A percentile compares a stretch with the other conserved stretches of the same genome.
These are phyloP conservation scores for Penicillium olsonii DNA, from an alignment of 2,329 filamentous ascomycete genomes.

Conservation along the genomic window DNA sequence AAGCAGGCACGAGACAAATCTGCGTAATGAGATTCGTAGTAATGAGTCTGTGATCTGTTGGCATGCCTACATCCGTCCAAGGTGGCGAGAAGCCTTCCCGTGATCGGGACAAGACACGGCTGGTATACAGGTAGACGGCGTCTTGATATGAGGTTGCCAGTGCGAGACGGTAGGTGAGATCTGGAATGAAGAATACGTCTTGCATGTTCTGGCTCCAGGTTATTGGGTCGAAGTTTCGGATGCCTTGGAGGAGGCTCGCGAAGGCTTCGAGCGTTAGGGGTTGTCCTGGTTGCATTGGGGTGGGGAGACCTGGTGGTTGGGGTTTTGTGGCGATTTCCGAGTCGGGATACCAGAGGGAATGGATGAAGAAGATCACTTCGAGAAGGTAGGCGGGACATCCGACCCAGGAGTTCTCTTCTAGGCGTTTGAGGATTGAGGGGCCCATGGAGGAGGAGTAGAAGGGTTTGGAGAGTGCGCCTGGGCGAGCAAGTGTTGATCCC, in stretches of 20 bases:
- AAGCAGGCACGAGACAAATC: slow-evolving; percentile 36
- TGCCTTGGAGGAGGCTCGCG: slow-evolving; percentile 36
- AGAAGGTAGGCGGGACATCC: slow-evolving; percentile 45
- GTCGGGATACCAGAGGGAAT: slow-evolving; percentile 39
- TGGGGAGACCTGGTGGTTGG: slow-evolving; percentile 30
- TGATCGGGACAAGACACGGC: slow-evolving; percentile 38
- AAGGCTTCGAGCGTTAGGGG: slow-evolving; percentile 34
- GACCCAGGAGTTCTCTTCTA: slow-evolving; percentile 44
- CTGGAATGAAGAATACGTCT: slow-evolving; percentile 46
- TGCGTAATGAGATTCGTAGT: slow-evolving; percentile 37
- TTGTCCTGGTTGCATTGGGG: slow-evolving; percentile 27
- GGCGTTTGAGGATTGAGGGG: slow-evolving; percentile 38
- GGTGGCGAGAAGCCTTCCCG: slow-evolving; percentile 26
- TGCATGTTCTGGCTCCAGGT: slow-evolving; percentile 43
- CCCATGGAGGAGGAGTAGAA: slow-evolving; percentile 41
- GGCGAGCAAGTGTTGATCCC: slow-evolving; percentile 44
- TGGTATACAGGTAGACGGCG: slow-evolving; percentile 44
- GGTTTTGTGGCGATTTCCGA: slow-evolving; percentile 24
- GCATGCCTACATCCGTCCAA: slow-evolving; percentile 28
- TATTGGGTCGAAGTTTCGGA: slow-evolving; percentile 40
- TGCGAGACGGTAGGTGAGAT: slow-evolving; percentile 50
- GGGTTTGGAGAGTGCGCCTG: slow-evolving; percentile 40
- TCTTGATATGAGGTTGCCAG: slow-evolving; percentile 46
- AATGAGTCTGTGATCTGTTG: slow-evolving; percentile 30
- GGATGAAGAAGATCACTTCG: slow-evolving; percentile 44